Conservation (phyloP, 345 rosid genomes). For the Boechera retrofracta region DNA sequence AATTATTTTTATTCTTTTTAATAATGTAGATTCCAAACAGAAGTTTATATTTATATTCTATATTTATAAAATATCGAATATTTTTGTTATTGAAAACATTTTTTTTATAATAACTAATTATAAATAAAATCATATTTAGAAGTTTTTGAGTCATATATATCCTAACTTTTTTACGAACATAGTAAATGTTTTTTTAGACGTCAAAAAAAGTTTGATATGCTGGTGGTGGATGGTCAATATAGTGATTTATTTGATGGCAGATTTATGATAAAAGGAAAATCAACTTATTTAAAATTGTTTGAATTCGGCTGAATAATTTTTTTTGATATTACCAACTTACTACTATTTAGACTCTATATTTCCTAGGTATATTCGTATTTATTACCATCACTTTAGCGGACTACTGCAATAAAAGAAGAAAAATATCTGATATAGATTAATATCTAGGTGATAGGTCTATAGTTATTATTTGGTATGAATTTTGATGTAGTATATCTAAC, state of each 20-base stretch:
- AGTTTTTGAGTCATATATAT: too few relatives aligned
- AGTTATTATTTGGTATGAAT: not conserved
- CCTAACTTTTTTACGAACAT: too few relatives aligned
- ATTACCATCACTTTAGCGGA: not conserved
- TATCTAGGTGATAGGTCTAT: not conserved
- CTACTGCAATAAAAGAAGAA: not conserved
- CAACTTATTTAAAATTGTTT: not conserved
- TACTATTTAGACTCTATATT: not conserved
- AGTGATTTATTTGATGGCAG: too few relatives aligned
- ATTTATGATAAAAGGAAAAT: too few relatives aligned
- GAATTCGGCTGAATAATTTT: too few relatives aligned
- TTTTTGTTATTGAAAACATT: not conserved
- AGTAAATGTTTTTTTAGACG: too few relatives aligned
- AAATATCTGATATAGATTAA: not conserved
- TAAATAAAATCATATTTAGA: too few relatives aligned
- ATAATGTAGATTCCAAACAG: not conserved
- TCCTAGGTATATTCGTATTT: not conserved
- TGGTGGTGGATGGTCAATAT: not conserved
- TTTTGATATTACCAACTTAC: not conserved
- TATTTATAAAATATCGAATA: not conserved
- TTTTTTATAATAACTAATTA: too few relatives aligned
- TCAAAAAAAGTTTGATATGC: too few relatives aligned
- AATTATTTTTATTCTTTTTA: too few relatives aligned
- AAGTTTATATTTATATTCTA: too few relatives aligned
- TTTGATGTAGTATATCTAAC: conserved; percentile 25